Base-by-base conservation (phyloP, 1,139 yeast species). In the Pichia sp. region DNA sequence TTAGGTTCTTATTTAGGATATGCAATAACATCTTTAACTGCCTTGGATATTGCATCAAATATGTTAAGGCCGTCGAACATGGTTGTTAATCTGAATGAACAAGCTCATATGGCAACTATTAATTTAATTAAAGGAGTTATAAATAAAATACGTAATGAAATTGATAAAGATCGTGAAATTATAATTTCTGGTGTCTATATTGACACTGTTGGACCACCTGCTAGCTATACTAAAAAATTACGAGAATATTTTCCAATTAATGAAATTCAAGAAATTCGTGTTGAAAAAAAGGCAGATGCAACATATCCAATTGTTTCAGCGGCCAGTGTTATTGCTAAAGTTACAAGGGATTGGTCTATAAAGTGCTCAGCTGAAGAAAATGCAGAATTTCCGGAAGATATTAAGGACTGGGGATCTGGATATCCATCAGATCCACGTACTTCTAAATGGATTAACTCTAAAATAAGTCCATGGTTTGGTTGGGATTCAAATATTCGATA, bases 171-270 rank as follows among this genome's bases (percentile, higher is more conserved):
- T 10, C n/a, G n/a, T n/a, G n/a, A n/a, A n/a, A 37, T 46, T 6
- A 33, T 33, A 11, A 62, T 92, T 3, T 70, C 68, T 24, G 86
- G 85, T 57, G 74, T 90, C 0, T 94, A 74, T 61, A 92, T 94
- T 7, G 99, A 94, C 60, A 94, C 99, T 0, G 98, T 94, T 31
- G 98, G 99, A 0, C 97, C 97, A 1, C 97, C 98, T 6, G 76
- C 66, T 0, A 69, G 83, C 35, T 94, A 94, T 60, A 95, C 86
- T 58, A 77, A 73, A 22, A 92, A 90, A 62, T 68, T 94, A 41
- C 74, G 78, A 49, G 64, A 65, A 27, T 64, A 76, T 43, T 94
- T 94, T 58, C 96, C 97, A 0, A 65, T 63, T 1, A 40, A 40
- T 6, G 44, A 42, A 12, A 67, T 87, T 33, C 39, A 35, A 8